Conservation (phyloP, 1,139 yeast species). For the Saccharomyces uvarum region DNA sequence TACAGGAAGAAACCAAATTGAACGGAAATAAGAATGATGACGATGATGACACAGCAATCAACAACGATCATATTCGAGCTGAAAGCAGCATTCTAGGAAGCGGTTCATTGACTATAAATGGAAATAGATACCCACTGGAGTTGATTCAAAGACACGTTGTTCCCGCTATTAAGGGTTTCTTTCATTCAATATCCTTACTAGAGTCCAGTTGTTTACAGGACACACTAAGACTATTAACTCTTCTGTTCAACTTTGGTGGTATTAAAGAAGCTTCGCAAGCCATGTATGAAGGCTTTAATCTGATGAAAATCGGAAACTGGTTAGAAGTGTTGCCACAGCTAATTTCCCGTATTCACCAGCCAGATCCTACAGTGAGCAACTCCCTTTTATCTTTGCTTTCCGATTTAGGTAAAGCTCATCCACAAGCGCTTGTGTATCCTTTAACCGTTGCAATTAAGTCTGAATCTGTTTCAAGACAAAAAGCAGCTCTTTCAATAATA, state of each 20-base stretch:
- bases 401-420: slow-evolving; percentile 90
- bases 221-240: slow-evolving; percentile 75
- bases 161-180: slow-evolving; percentile 92
- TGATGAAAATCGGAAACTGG: slow-evolving; percentile 92
- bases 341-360: slow-evolving; percentile 94
- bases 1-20: slow-evolving; percentile 27
- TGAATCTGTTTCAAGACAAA: slow-evolving; percentile 79
- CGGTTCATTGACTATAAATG: slow-evolving; percentile 19
- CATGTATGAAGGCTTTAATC: slow-evolving; percentile 80
- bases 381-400: slow-evolving; percentile 74
- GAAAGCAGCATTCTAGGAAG: slow-evolving; percentile 22
- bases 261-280: slow-evolving; percentile 85
- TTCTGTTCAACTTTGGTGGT: slow-evolving; percentile 97
- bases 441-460: slow-evolving; percentile 93
- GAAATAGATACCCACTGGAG: slow-evolving; percentile 41
- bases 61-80: neutral
- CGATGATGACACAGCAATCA: slow-evolving; percentile 9
- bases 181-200: slow-evolving; percentile 87
- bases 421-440: slow-evolving; percentile 94
- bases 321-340: slow-evolving; percentile 90
- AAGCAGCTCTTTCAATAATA: slow-evolving; percentile 85
- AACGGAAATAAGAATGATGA: slow-evolving; percentile 17
- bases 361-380: slow-evolving; percentile 75
- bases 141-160: slow-evolving; percentile 79
- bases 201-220: slow-evolving; percentile 85